A percentile compares a stretch with the other conserved stretches of the same genome.
phyloP scores from a whole-genome alignment of 129 eudicot genomes.

The Lactuca sativa region DNA sequence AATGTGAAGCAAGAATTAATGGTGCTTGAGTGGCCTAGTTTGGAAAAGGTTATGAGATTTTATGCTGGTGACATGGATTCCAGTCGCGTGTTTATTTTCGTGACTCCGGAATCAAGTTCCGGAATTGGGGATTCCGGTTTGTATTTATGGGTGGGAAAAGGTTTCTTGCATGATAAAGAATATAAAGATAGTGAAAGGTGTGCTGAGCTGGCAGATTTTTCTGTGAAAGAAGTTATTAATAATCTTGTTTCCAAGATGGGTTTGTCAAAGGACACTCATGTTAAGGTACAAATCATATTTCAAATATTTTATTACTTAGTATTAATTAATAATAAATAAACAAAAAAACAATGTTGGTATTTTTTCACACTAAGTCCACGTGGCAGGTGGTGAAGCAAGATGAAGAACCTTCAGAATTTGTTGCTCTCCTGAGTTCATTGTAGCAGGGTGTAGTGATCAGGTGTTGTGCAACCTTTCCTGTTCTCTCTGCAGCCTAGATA shows the following conservation, averaged over 20 bases:
- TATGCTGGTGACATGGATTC: slow-evolving; percentile 52
- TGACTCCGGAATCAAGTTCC: slow-evolving; percentile 36
- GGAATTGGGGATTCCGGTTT: slow-evolving; percentile 39
- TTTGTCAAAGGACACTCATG: slow-evolving; percentile 47
- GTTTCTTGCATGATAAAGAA: slow-evolving; percentile 35
- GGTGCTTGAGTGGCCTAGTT: slow-evolving; percentile 64
- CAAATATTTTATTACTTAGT: background rate
- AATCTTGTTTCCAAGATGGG: slow-evolving; percentile 54
- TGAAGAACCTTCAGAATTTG: background rate
- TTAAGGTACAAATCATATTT: slow-evolving; percentile 47
- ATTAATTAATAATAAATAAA: no score
- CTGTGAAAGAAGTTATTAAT: slow-evolving; percentile 45
- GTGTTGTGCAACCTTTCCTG: background rate
- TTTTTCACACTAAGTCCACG: no score
- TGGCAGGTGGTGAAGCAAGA: background rate
- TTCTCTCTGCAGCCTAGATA: background rate
- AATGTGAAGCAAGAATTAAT: slow-evolving; percentile 32
- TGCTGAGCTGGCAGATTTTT: slow-evolving; percentile 38
- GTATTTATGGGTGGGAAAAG: slow-evolving; percentile 72
- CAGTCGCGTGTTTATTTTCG: slow-evolving; percentile 35
- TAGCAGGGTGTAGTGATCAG: background rate
- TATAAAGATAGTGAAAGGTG: slow-evolving; percentile 24
- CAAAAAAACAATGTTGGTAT: no score
- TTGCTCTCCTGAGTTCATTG: background rate
- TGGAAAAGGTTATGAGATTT: slow-evolving; percentile 47